Conservation (phyloP, 2,329 filamentous ascomycete genomes). For the Seiridium cupressi region DNA sequence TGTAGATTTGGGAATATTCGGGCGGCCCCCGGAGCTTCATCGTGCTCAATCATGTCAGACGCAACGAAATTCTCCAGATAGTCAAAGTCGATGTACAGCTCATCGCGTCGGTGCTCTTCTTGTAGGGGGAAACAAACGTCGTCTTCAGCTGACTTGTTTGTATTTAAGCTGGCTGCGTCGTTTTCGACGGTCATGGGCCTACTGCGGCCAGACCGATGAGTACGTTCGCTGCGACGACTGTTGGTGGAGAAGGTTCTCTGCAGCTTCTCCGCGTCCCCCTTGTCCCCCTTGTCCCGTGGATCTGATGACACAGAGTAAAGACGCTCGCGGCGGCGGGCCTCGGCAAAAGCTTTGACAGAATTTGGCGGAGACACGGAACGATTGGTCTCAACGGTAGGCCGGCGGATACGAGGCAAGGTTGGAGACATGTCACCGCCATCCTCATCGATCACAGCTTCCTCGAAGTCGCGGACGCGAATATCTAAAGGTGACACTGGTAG, state of each 20-base stretch:
- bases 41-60: slow-evolving; percentile 49
- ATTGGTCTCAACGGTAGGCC: slow-evolving; percentile 58
- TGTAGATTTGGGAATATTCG: slow-evolving; percentile 63
- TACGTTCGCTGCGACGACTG: slow-evolving; percentile 59
- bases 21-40: slow-evolving; percentile 44
- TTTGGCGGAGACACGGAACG: slow-evolving; percentile 86
- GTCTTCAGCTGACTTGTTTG: slow-evolving; percentile 73
- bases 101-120: slow-evolving; percentile 64
- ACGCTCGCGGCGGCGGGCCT: slow-evolving; percentile 81
- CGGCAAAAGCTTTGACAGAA: slow-evolving; percentile 95
- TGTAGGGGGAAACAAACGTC: slow-evolving; percentile 87
- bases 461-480: slow-evolving; percentile 72
- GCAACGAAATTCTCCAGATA: slow-evolving; percentile 90
- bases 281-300: slow-evolving; percentile 35
- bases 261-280: slow-evolving; percentile 53
- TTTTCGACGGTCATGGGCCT: slow-evolving; percentile 60
- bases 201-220: slow-evolving; percentile 33
- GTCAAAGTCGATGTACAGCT: slow-evolving; percentile 87
- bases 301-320: slow-evolving; percentile 56
- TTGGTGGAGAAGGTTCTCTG: slow-evolving; percentile 70
- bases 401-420: slow-evolving; percentile 43
- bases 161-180: slow-evolving; percentile 59
- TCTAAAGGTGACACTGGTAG: slow-evolving; percentile 31
- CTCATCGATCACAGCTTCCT: slow-evolving; percentile 81
- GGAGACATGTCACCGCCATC: slow-evolving; percentile 52